Base-by-base conservation (phyloP, 371 early-diverging fungal genomes). In the Mucor indicus region DNA sequence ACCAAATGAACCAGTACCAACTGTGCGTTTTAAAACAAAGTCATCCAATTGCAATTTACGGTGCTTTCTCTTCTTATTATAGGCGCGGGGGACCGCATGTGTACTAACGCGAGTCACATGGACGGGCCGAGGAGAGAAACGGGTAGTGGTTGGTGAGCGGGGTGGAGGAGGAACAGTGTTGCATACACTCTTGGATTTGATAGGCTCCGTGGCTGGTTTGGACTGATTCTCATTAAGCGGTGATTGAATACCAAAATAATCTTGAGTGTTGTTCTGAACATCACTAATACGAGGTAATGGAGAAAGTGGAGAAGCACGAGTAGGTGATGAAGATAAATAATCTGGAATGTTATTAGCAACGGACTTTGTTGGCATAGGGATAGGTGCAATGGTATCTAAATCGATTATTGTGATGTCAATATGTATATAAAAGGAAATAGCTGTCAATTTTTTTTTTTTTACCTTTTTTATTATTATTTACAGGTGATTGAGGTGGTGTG, bases 1-100 rank as follows among this genome's bases (percentile, higher is more conserved):
- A 4, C 86, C 86, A 64, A 83, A 85, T 0, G 81, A 77, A 0
- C 88, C 86, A 2, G 83, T 86, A 2, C 86, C 88, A 30, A 93
- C 71, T 8, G 89, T 90, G 47, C 64, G 53, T 35, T 64, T 60
- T 33, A 74, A 41, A 7, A 53, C 33, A 39, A 68, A 71, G 31
- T 68, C 68, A 35, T 64, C 57, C 10, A 72, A 35, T 22, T 38
- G 39, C 7, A 57, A 29, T 35, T 59, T 64, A 20, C 61, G 57
- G 27, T 64, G 54, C 27, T 45, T 42, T 15, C 22, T 27, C 3
- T 38, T 44, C n/a, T 41, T 32, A 2, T 29, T 19, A 22, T 43
- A 43, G 7, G 54, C 25, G 13, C 62, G 53, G 32, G 63, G 55
- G 4, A 50, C 44, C 20, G 65, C 60, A 24, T 53, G 44, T 2